These are phyloP conservation scores for Coniochaeta pulveracea DNA, from an alignment of 2,329 filamentous ascomycete species.

Conservation along the genomic window DNA sequence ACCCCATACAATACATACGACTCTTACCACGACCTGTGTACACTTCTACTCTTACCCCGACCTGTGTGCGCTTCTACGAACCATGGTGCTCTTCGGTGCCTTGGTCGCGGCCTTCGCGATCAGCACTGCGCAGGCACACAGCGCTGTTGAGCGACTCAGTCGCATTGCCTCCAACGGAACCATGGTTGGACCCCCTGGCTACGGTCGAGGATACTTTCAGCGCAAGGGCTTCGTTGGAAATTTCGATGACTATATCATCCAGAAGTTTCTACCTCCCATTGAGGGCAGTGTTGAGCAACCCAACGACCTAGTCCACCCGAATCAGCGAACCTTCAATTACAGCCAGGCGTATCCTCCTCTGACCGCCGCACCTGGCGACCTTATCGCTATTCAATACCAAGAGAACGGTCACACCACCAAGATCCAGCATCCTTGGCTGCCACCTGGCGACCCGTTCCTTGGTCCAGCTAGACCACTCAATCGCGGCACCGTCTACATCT, in stretches of 20 bases:
- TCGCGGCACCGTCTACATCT: constrained; percentile 63
- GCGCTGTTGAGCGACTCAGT: constrained; percentile 70
- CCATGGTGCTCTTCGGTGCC: constrained; percentile 3
- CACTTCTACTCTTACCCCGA: too few species aligned
- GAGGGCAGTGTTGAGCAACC: too few species aligned
- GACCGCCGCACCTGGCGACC: constrained; percentile 45
- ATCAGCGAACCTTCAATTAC: constrained; percentile 50
- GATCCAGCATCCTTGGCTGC: too few species aligned
- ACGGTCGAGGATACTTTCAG: constrained; percentile 62
- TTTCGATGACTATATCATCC: too few species aligned
- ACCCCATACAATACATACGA: background rate
- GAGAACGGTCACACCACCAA: constrained; percentile 72
- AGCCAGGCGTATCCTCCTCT: constrained; percentile 51
- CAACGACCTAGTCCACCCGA: constrained; percentile 42
- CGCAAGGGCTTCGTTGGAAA: constrained; percentile 43
- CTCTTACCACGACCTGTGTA: too few species aligned
- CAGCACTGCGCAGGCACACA: constrained; percentile 45
- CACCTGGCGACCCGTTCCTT: constrained; percentile 38
- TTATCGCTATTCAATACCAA: constrained; percentile 54
- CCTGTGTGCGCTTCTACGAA: constrained; percentile 8
- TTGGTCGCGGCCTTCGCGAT: background rate
- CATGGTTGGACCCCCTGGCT: constrained; percentile 61
- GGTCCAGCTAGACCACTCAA: constrained; percentile 50
- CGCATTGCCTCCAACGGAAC: constrained; percentile 63
- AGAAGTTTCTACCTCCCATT: too few species aligned